These are phyloP conservation scores for Acaromyces ingoldii DNA, from an alignment of 1,284 basidiomycete species.

Conservation along the genomic window DNA sequence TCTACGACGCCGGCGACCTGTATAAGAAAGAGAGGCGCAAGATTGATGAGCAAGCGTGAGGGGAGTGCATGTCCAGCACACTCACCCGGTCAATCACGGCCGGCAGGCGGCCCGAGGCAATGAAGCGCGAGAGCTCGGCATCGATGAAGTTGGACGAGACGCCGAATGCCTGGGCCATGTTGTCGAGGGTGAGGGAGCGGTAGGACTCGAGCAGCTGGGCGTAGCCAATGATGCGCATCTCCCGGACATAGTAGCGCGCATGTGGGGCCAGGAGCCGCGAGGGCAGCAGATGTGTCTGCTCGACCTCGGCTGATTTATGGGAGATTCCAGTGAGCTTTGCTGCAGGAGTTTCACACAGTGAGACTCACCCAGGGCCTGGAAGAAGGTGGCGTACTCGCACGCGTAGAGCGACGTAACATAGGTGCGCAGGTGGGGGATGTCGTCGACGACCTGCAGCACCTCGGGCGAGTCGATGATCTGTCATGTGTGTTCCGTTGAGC, in stretches of 20 bases:
- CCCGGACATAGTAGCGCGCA: conserved; percentile 83
- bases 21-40: not conserved
- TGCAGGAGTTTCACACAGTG: too few species aligned
- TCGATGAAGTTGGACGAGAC: conserved; percentile 85
- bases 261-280: conserved; percentile 81
- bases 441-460: conserved; percentile 54
- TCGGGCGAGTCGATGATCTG: conserved; percentile 59
- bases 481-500: conserved; percentile 6
- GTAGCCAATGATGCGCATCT: conserved; percentile 95
- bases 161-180: conserved; percentile 80
- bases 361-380: conserved; percentile 63
- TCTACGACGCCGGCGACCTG: conserved; percentile 72
- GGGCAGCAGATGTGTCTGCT: conserved; percentile 77
- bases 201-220: conserved; percentile 86
- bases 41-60: not conserved
- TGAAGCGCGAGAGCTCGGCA: conserved; percentile 79
- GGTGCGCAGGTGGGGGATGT: conserved; percentile 55
- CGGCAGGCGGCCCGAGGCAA: conserved; percentile 79
- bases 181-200: conserved; percentile 80
- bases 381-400: conserved; percentile 91
- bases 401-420: conserved; percentile 68
- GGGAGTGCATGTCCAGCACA: not conserved
- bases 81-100: conserved; percentile 88
- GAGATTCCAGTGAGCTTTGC: too few species aligned
- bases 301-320: conserved; percentile 66